Evolutionary conservation across 2,329 filamentous ascomycete species (phyloP).

Genomic region (Furcasterigmium sp.): DNA sequence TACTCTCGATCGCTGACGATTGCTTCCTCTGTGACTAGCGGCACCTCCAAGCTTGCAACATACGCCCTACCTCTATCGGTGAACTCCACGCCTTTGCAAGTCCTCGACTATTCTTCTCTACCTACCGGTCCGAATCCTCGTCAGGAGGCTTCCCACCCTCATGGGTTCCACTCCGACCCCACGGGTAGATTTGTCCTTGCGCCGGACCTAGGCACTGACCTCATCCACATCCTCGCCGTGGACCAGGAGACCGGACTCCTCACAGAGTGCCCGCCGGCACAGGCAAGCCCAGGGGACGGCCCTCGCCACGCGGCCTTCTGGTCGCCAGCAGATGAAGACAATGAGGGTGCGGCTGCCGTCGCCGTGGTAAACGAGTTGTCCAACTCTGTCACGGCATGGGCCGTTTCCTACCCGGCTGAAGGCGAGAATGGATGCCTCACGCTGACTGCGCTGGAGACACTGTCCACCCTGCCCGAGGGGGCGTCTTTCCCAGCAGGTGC

Average conservation of each 20-base stretch:
- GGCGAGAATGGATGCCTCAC: constrained; percentile 33
- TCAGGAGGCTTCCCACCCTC: constrained; percentile 52
- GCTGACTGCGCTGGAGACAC: constrained; percentile 37
- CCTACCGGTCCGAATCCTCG: constrained; percentile 38
- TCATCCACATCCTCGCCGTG: constrained; percentile 48
- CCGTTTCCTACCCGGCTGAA: constrained; percentile 35
- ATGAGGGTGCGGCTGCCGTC: constrained; percentile 19
- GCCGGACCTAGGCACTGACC: constrained; percentile 49
- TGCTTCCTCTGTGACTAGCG: constrained; percentile 21
- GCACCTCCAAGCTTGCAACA: constrained; percentile 35
- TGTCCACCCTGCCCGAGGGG: constrained; percentile 40
- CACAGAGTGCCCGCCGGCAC: constrained; percentile 36
- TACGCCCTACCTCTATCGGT: constrained; percentile 32
- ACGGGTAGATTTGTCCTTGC: constrained; percentile 43
- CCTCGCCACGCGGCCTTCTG: constrained; percentile 50
- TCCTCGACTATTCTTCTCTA: constrained; percentile 34
- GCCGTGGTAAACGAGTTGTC: constrained; percentile 43
- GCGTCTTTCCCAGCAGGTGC: constrained; percentile 35
- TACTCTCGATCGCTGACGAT: not conserved
- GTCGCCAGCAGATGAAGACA: constrained; percentile 19
- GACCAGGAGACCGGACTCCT: constrained; percentile 36
- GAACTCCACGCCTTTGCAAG: constrained; percentile 24
- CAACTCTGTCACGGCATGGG: constrained; percentile 45
- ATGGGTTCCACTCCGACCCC: constrained; percentile 43
- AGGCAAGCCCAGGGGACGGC: constrained; percentile 39